Base-by-base conservation (phyloP, 2,329 filamentous ascomycete species). In the Cladosporium sp. region DNA sequence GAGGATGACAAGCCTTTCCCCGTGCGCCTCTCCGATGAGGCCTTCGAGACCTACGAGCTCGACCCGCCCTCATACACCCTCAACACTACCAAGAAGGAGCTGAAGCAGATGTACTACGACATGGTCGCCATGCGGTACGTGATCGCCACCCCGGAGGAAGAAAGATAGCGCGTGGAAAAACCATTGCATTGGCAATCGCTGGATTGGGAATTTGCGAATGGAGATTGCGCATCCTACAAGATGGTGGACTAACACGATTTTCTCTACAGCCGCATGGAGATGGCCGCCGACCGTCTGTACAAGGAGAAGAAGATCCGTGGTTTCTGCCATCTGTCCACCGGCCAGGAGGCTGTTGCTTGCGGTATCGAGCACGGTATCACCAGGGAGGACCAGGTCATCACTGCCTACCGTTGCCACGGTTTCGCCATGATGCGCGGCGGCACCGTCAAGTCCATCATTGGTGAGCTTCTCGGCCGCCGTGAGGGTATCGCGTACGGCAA, bases 291-390 rank as follows among this genome's bases (percentile, higher is more conserved):
- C 72, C 84, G 92, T 70, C 80, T 99, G 68, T 99, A 99, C 88
- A 99, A 99, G 81, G 93, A 97, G 80, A 99, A 99, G 86, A 97
- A 99, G 83, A 97, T 99, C 66, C 88, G 93, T 66, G 93, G 93
- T 77, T 99, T 99, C 87, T 99, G 93, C 79, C 93, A 99, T 78
- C 77, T 99, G 74, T 97, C 93, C 53, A 95, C 88, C 54, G 93
- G 93, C 57, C 93, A 99, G 77, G 93, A 99, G 81, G 93, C 93
- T 59, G 93, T 99, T 60, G 90, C 93, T 53, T 85, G 91, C 63
- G 93, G 93, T 70, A 97, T 99, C 67, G 93, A 99, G 78, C 89
- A 96, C 72, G 91, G 91, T 60, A 88, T 99, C 69, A 88, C 84
- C 65, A 90, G 89, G 74, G 75, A 85, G 61, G 93, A 99, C 79